A percentile compares a stretch with the other conserved stretches of the same genome.
These are phyloP conservation scores for Plasmopara halstedii DNA, from an alignment of 352 stramenopile species.

Conservation along the genomic window DNA sequence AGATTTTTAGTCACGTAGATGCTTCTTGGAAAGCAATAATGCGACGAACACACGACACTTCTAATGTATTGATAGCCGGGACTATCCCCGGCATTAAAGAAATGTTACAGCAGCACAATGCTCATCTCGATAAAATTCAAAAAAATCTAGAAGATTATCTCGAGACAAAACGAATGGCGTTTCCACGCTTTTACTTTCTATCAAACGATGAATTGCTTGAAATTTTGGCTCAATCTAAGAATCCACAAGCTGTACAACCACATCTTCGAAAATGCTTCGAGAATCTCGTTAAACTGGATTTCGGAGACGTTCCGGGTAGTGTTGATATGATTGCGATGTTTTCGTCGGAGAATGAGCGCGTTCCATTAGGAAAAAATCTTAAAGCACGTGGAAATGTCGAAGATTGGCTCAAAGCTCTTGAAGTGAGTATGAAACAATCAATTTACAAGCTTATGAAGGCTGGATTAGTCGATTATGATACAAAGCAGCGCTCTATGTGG, in stretches of 20 bases:
- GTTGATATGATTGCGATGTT: conserved; percentile 94
- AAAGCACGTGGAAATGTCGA: conserved; percentile 87
- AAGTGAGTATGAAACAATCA: conserved; percentile 87
- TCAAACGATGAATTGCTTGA: conserved; percentile 94
- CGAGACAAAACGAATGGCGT: conserved; percentile 90
- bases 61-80: conserved; percentile 76
- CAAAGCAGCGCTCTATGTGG: conserved; percentile 73
- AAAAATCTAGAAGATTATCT: conserved; percentile 91
- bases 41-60: conserved; percentile 79
- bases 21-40: conserved; percentile 90
- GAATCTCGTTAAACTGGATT: conserved; percentile 75
- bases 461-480: conserved; percentile 88
- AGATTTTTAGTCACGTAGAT: conserved; percentile 88
- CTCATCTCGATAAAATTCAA: conserved; percentile 85
- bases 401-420: conserved; percentile 83
- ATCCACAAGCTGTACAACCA: conserved; percentile 90
- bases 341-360: conserved; percentile 83
- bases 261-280: conserved; percentile 95
- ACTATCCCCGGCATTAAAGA: conserved; percentile 78
- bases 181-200: conserved; percentile 93
- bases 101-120: conserved; percentile 77
- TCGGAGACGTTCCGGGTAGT: conserved; percentile 64
- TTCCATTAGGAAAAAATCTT: conserved; percentile 88
- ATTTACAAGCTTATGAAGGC: conserved; percentile 92
- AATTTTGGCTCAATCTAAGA: conserved; percentile 92